A percentile compares a stretch with the other conserved stretches of the same genome.
phyloP scores from a whole-genome alignment of 352 stramenopile genomes.

The Phytophthora citricola region DNA sequence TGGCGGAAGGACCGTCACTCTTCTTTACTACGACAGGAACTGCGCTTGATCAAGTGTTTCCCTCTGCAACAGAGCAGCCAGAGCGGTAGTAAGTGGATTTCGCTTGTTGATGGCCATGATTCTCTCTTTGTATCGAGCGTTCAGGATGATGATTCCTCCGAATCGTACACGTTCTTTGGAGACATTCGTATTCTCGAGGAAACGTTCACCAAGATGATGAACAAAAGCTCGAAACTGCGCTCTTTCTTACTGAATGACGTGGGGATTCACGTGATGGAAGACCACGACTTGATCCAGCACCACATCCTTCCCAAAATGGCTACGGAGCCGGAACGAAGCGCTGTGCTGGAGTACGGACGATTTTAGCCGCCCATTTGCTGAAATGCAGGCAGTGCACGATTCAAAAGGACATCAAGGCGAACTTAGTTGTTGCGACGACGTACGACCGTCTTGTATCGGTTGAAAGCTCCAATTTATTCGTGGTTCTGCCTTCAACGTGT shows the following conservation, averaged over 20 bases:
- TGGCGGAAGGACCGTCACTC: constrained; percentile 62
- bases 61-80: constrained; percentile 43
- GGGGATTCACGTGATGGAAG: constrained; percentile 67
- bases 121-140: not conserved
- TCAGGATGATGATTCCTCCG: no score
- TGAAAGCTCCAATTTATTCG: constrained; percentile 29
- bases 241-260: constrained; percentile 62
- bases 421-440: constrained; percentile 42
- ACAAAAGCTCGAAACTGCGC: constrained; percentile 35
- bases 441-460: constrained; percentile 18
- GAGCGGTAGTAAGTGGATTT: constrained; percentile 42
- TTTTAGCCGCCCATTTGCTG: constrained; percentile 47
- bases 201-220: constrained; percentile 41
- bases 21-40: constrained; percentile 58
- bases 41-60: constrained; percentile 80
- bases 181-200: constrained; percentile 54
- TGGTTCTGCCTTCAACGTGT: constrained; percentile 34
- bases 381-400: constrained; percentile 43
- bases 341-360: constrained; percentile 36
- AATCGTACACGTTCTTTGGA: constrained; percentile 44
- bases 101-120: constrained; percentile 40
- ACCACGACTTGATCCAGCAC: constrained; percentile 75
- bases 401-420: constrained; percentile 31
- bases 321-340: constrained; percentile 1
- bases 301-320: constrained; percentile 64